A percentile compares a stretch with the other conserved stretches of the same genome.
These are phyloP conservation scores for Aspergillus carbonarius DNA, from an alignment of 2,329 filamentous ascomycete genomes.

Conservation along the genomic window DNA sequence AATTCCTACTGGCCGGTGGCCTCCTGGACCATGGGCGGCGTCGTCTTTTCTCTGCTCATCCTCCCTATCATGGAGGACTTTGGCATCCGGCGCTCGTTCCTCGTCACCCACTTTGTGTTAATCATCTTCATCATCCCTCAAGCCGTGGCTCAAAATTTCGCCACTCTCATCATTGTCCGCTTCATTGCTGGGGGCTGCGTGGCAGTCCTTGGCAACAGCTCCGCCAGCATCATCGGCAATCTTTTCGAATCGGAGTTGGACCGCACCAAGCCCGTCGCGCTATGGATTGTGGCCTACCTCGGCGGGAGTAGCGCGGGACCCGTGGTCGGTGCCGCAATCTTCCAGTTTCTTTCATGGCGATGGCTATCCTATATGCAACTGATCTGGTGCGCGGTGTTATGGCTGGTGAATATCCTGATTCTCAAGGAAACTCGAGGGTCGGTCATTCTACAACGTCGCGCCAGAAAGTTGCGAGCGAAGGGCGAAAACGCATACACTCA, in stretches of 20 bases:
- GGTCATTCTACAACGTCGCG: constrained; percentile 40
- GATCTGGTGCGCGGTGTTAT: constrained; percentile 37
- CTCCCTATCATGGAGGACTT: constrained; percentile 23
- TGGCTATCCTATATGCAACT: constrained; percentile 35
- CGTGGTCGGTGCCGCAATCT: constrained; percentile 43
- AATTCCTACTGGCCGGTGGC: constrained; percentile 23
- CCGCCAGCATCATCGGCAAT: constrained; percentile 33
- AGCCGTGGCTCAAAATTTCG: constrained; percentile 47
- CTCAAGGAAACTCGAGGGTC: constrained; percentile 44
- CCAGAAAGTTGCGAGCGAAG: constrained; percentile 35
- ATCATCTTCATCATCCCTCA: constrained; percentile 46
- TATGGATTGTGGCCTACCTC: constrained; percentile 45
- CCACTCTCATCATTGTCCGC: constrained; percentile 45
- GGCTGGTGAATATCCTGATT: constrained; percentile 42
- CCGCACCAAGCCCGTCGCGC: constrained; percentile 39
- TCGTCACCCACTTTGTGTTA: constrained; percentile 39
- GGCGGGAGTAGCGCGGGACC: constrained; percentile 47
- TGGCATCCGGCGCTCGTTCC: constrained; percentile 37
- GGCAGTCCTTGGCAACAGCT: constrained; percentile 40
- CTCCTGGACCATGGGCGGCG: constrained; percentile 20
- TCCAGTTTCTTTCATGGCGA: constrained; percentile 19
- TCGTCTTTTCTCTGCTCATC: constrained; percentile 18
- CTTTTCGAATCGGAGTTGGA: constrained; percentile 32
- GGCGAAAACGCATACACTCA: constrained; percentile 28
- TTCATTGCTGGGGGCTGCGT: constrained; percentile 47